phyloP scores from a whole-genome alignment of 2,329 filamentous ascomycete genomes.

The Diaporthe sp. region DNA sequence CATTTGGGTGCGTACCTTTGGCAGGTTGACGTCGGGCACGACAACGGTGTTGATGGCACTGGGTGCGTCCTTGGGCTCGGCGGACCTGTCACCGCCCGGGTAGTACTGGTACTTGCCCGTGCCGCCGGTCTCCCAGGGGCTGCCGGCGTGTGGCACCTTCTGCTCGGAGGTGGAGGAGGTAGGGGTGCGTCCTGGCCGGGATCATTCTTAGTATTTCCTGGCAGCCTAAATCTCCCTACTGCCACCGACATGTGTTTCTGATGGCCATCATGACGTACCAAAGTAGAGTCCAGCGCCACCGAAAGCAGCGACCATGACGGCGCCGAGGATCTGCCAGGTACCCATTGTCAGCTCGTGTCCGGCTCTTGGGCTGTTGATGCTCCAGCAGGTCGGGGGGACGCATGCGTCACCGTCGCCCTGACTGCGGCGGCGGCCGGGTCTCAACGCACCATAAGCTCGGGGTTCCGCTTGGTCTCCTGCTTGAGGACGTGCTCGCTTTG shows the following conservation, averaged over 20 bases:
- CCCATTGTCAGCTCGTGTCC: constrained; percentile 43
- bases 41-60: constrained; percentile 96
- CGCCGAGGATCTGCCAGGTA: constrained; percentile 81
- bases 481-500: constrained; percentile 64
- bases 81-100: constrained; percentile 85
- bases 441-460: constrained; percentile 62
- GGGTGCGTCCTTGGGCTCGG: constrained; percentile 87
- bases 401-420: not conserved
- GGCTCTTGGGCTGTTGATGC: not conserved
- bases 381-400: not conserved
- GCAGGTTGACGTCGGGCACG: constrained; percentile 92
- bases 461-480: constrained; percentile 70
- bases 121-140: constrained; percentile 89
- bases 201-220: constrained; percentile 28
- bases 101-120: constrained; percentile 82
- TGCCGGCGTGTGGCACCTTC: constrained; percentile 79
- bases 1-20: constrained; percentile 73
- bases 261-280: constrained; percentile 63
- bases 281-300: constrained; percentile 92
- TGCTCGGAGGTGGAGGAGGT: constrained; percentile 88
- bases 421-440: constrained; percentile 38
- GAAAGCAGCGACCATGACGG: constrained; percentile 91
- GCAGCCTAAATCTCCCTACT: not conserved
- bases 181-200: constrained; percentile 79
- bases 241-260: constrained; percentile 2